phyloP scores from a whole-genome alignment of 2,329 filamentous ascomycete genomes.

The Diaporthe eres region DNA sequence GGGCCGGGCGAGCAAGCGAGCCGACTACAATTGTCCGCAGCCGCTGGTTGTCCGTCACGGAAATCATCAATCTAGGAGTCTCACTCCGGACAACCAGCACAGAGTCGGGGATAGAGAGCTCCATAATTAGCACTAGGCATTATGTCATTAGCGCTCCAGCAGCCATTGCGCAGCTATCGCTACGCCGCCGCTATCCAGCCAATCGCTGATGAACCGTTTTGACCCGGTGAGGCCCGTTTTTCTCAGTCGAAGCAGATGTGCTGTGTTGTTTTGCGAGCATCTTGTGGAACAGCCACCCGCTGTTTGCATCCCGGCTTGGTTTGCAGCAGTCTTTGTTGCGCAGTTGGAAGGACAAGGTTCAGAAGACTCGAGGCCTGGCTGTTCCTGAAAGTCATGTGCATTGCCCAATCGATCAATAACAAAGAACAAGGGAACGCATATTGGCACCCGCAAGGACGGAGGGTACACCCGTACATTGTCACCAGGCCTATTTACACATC shows the following conservation, averaged over 20 bases:
- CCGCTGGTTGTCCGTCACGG: constrained; percentile 26
- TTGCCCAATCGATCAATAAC: background rate
- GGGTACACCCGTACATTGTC: no score
- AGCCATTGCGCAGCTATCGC: background rate
- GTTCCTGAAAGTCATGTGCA: background rate
- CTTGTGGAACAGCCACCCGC: constrained; percentile 15
- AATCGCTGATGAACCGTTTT: constrained; percentile 34
- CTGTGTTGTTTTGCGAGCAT: constrained; percentile 2
- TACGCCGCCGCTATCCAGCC: constrained; percentile 38
- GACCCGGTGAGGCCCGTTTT: constrained; percentile 29
- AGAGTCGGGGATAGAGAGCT: constrained; percentile 13
- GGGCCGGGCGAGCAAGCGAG: constrained; percentile 7
- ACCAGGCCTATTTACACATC: no score
- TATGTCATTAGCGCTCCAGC: constrained; percentile 39
- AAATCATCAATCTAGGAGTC: constrained; percentile 19
- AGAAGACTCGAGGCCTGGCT: background rate
- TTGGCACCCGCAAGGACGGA: no score
- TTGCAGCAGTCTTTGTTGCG: background rate
- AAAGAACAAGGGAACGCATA: background rate
- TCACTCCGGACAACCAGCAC: constrained; percentile 6
- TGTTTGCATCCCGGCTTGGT: constrained; percentile 8
- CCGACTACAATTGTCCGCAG: constrained; percentile 4
- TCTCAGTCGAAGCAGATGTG: constrained; percentile 20
- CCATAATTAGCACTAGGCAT: constrained; percentile 36
- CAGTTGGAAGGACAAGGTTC: background rate